These are phyloP conservation scores for Plasmodium reichenowi DNA, from an alignment of 169 alveolate genomes.

Conservation along the genomic window DNA sequence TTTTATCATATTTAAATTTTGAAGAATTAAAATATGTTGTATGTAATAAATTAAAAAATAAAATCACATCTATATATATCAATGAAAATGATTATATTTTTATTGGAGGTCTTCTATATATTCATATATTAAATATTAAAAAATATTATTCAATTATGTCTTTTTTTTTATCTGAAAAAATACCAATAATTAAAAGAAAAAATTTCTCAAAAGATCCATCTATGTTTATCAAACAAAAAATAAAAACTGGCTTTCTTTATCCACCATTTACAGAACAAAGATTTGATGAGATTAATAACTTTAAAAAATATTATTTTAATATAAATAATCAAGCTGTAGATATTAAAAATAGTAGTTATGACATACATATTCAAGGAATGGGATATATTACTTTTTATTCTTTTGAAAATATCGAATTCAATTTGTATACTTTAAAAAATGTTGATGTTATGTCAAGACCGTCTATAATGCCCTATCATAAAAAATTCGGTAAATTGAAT, in stretches of 20 bases:
- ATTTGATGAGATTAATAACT: conserved; percentile 42
- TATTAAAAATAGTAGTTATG: conserved; percentile 65
- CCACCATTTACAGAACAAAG: conserved; percentile 68
- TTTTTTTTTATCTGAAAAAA: conserved; percentile 67
- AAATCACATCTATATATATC: conserved; percentile 50
- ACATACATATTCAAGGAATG: conserved; percentile 69
- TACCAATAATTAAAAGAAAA: conserved; percentile 72
- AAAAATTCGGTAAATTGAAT: conserved; percentile 39
- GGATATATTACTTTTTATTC: conserved; percentile 76
- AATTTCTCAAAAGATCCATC: conserved; percentile 39
- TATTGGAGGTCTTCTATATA: conserved; percentile 65
- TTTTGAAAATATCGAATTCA: conserved; percentile 55
- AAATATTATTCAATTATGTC: conserved; percentile 48
- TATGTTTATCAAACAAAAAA: conserved; percentile 43
- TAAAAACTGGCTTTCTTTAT: conserved; percentile 59
- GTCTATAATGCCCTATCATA: conserved; percentile 68
- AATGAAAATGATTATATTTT: conserved; percentile 74
- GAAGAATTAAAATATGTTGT: conserved; percentile 78
- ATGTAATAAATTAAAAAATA: conserved; percentile 60
- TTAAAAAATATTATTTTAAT: conserved; percentile 61
- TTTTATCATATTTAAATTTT: conserved; percentile 79
- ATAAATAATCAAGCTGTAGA: conserved; percentile 17
- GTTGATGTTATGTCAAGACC: conserved; percentile 55
- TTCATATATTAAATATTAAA: conserved; percentile 63
- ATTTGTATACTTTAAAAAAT: conserved; percentile 68